Conservation (phyloP, 2,329 filamentous ascomycete genomes). For the Alternaria infectoria region DNA sequence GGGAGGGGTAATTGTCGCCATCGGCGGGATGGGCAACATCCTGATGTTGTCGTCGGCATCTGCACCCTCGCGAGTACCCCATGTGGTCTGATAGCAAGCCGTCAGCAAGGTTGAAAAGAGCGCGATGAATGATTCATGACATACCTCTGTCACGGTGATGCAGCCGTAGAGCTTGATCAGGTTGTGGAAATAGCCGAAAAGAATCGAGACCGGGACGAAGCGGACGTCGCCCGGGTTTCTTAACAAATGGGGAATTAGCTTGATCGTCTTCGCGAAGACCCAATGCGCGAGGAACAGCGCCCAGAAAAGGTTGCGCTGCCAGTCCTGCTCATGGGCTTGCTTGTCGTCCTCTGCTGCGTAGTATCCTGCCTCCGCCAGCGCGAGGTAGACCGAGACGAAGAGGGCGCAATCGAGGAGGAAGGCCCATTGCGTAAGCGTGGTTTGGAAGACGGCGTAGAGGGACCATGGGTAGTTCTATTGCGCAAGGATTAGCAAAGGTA, state of each 20-base stretch:
- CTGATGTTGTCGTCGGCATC: constrained; percentile 69
- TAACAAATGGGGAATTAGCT: constrained; percentile 84
- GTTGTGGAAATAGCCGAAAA: constrained; percentile 93
- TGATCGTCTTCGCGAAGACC: constrained; percentile 88
- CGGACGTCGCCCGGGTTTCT: constrained; percentile 82
- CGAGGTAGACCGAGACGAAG: constrained; percentile 38
- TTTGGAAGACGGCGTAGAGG: constrained; percentile 89
- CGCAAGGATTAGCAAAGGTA: constrained; percentile 33
- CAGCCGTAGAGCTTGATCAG: constrained; percentile 90
- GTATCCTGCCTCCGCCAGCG: constrained; percentile 41
- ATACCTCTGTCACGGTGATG: constrained; percentile 64
- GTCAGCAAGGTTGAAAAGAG: constrained; percentile 24
- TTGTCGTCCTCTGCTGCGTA: constrained; percentile 27
- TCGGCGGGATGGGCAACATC: constrained; percentile 46
- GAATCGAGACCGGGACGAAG: constrained; percentile 81
- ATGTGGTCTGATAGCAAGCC: constrained; percentile 72
- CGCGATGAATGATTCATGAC: constrained; percentile 28
- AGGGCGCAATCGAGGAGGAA: constrained; percentile 72
- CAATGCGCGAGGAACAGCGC: constrained; percentile 49
- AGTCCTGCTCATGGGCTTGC: constrained; percentile 20
- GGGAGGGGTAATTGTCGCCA: constrained; percentile 44
- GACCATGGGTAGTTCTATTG: constrained; percentile 84
- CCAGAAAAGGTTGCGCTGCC: constrained; percentile 39
- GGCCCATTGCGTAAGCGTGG: constrained; percentile 88
- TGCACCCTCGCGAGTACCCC: constrained; percentile 91